Evolutionary conservation across 2,329 filamentous ascomycete species (phyloP).

Genomic region (Exophiala oligosperma): DNA sequence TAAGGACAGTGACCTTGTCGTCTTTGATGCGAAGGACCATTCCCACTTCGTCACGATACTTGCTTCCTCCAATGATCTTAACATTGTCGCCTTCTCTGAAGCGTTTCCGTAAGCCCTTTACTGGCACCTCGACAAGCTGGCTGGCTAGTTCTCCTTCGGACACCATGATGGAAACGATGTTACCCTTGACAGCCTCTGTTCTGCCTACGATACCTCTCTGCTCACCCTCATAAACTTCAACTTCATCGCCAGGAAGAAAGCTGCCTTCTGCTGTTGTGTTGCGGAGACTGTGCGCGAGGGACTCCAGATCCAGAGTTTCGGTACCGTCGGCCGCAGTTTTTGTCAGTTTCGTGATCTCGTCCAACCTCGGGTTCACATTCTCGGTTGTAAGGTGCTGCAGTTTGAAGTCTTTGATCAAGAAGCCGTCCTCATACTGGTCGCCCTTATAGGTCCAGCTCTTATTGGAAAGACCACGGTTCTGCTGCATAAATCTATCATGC

Average conservation of each 20-base stretch:
- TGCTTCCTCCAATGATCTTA: conserved; percentile 95
- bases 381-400: conserved; percentile 82
- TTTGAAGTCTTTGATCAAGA: conserved; percentile 90
- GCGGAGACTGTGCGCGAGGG: conserved; percentile 85
- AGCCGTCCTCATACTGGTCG: conserved; percentile 90
- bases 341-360: conserved; percentile 94
- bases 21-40: conserved; percentile 94
- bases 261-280: conserved; percentile 76
- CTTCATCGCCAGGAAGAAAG: conserved; percentile 90
- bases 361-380: conserved; percentile 87
- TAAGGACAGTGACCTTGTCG: conserved; percentile 88
- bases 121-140: conserved; percentile 86
- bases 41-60: conserved; percentile 91
- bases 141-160: conserved; percentile 78
- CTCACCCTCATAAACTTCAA: conserved; percentile 94
- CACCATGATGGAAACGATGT: conserved; percentile 88
- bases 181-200: conserved; percentile 80
- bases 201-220: conserved; percentile 88
- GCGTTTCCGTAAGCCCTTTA: conserved; percentile 86
- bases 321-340: conserved; percentile 86
- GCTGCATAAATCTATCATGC: conserved; percentile 64
- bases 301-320: conserved; percentile 88
- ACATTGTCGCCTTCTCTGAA: conserved; percentile 95
- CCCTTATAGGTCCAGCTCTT: conserved; percentile 83
- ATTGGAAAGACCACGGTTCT: conserved; percentile 50